Evolutionary conservation across 2,329 filamentous ascomycete species (phyloP).

Genomic region (Didymellaceae sp.): DNA sequence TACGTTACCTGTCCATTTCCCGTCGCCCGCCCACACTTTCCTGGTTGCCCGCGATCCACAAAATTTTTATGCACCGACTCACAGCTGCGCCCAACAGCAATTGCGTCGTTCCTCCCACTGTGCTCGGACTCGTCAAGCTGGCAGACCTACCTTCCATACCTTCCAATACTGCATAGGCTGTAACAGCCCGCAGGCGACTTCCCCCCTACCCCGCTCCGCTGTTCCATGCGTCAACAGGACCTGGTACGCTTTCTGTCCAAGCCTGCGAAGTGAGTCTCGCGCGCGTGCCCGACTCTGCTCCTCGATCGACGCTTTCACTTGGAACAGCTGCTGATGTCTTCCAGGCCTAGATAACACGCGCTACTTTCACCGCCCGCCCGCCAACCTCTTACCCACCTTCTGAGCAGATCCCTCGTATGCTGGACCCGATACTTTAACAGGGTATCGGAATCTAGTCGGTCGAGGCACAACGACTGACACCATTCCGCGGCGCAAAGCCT

Average conservation of each 20-base stretch:
- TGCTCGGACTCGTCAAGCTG: constrained; percentile 40
- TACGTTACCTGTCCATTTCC: not conserved
- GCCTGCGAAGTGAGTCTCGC: constrained; percentile 79
- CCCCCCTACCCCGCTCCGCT: constrained; percentile 29
- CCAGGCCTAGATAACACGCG: constrained; percentile 72
- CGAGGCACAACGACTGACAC: constrained; percentile 71
- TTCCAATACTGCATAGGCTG: constrained; percentile 44
- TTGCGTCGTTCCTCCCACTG: constrained; percentile 17
- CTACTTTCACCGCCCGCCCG: constrained; percentile 47
- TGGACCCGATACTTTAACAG: constrained; percentile 81
- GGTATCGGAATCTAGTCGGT: constrained; percentile 83
- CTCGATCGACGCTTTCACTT: not conserved
- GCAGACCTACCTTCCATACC: constrained; percentile 30
- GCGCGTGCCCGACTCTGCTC: constrained; percentile 1
- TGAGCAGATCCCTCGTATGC: constrained; percentile 75
- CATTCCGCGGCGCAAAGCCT: constrained; percentile 85
- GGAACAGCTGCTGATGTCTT: constrained; percentile 20
- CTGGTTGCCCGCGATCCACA: constrained; percentile 6
- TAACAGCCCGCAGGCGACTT: constrained; percentile 45
- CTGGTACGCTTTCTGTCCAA: constrained; percentile 92
- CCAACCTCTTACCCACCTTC: constrained; percentile 32
- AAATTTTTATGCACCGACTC: constrained; percentile 15
- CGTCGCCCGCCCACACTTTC: not conserved
- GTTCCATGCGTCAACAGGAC: constrained; percentile 89
- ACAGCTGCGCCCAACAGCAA: constrained; percentile 31